phyloP scores from a whole-genome alignment of 768 basidiomycete species.

The Auriscalpium orientale region DNA sequence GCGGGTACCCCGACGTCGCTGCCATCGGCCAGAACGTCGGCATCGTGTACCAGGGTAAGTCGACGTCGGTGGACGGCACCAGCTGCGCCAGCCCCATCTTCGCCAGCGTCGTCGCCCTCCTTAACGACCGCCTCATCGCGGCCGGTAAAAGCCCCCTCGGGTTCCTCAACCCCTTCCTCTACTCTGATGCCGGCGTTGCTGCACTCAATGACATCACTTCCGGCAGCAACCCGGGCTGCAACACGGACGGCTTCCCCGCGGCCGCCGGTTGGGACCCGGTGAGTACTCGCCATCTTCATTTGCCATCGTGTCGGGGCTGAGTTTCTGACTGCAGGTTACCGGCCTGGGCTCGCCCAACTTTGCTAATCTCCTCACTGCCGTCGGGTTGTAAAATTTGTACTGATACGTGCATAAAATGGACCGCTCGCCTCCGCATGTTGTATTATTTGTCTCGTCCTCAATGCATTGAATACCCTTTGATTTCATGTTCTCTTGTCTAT shows the following conservation, averaged over 20 bases:
- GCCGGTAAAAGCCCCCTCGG: conserved; percentile 16
- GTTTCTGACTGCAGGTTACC: conserved; percentile 31
- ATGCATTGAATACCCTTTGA: too few species aligned
- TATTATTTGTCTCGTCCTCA: too few species aligned
- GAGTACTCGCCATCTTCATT: not conserved
- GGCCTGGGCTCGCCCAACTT: conserved; percentile 52
- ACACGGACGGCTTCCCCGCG: conserved; percentile 11
- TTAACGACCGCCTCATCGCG: conserved; percentile 26
- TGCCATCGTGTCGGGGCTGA: not conserved
- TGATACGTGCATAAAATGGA: too few species aligned
- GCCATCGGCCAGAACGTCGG: conserved; percentile 28
- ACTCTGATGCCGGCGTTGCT: not conserved
- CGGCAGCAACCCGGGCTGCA: conserved; percentile 18
- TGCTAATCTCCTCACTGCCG: conserved; percentile 34
- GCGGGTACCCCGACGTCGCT: conserved; percentile 27
- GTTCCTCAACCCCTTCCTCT: conserved; percentile 15
- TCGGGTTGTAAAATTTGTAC: conserved; percentile 10
- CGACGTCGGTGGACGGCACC: conserved; percentile 21
- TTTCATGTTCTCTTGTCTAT: too few species aligned
- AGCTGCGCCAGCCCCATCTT: conserved; percentile 26
- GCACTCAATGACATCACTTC: conserved; percentile 24
- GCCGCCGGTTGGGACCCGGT: conserved; percentile 10
- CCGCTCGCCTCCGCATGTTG: too few species aligned
- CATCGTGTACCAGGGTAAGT: conserved; percentile 1
- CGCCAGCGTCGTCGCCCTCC: conserved; percentile 24